Percentiles rank a stretch among this genome's conserved stretches.
Conservation (phyloP, 139 green algal genomes). For the Haematococcus sp. region DNA sequence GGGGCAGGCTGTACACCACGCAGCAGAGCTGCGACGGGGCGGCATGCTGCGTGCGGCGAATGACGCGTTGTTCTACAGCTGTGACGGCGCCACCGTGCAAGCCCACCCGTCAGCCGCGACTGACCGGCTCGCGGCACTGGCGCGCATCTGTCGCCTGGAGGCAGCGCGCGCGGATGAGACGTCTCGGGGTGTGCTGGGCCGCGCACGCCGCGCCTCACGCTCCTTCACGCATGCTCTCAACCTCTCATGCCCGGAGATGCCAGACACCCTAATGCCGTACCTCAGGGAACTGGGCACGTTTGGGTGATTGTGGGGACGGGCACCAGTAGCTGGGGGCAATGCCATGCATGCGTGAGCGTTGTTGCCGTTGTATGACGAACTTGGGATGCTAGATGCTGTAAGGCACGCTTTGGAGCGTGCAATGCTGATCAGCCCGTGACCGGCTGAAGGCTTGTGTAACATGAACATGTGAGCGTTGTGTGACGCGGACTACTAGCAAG, state of each 20-base stretch:
- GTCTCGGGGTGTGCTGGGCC: background rate
- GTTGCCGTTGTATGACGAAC: too few species aligned
- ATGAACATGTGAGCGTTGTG: too few species aligned
- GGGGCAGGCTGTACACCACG: background rate
- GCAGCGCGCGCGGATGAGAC: background rate
- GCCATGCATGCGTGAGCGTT: too few species aligned
- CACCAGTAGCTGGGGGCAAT: too few species aligned
- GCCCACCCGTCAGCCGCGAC: background rate
- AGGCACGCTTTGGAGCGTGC: too few species aligned
- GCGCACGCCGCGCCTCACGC: background rate
- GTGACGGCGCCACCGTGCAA: background rate
- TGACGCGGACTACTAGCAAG: too few species aligned
- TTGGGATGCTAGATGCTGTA: too few species aligned
- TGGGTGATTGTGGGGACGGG: too few species aligned
- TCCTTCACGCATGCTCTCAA: background rate
- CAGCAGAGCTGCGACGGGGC: background rate
- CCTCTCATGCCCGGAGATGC: background rate
- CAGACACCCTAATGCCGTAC: background rate
- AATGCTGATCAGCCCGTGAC: too few species aligned
- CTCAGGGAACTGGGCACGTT: background rate
- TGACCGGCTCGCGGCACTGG: background rate
- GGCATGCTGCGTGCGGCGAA: conserved; percentile 2
- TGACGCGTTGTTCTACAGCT: background rate
- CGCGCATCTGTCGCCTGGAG: background rate
- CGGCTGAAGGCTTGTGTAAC: too few species aligned